Conservation (phyloP, 140 eudicot species). For the Anethum foeniculum region DNA sequence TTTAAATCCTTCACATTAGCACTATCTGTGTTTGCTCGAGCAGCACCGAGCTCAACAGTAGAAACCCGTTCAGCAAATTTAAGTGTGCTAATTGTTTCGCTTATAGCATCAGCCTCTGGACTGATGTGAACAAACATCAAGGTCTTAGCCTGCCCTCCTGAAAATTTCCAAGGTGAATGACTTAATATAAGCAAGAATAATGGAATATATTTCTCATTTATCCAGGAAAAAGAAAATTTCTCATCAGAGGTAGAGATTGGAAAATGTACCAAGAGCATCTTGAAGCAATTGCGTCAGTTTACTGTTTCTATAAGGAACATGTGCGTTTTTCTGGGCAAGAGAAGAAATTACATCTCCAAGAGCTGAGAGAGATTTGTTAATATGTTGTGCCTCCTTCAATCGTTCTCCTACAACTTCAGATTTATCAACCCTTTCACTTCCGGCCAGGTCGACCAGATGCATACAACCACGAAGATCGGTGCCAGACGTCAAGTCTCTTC, state of each 20-base stretch:
- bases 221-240: neutral
- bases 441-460: slow-evolving; percentile 86
- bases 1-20: slow-evolving; percentile 58
- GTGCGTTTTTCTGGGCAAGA: slow-evolving; percentile 55
- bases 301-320: slow-evolving; percentile 76
- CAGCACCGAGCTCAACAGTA: slow-evolving; percentile 78
- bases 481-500: slow-evolving; percentile 57
- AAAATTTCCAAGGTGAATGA: neutral
- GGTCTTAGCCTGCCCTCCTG: slow-evolving; percentile 95
- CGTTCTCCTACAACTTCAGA: slow-evolving; percentile 65
- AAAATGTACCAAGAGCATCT: slow-evolving; percentile 62
- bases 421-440: slow-evolving; percentile 79
- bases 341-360: slow-evolving; percentile 72
- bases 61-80: slow-evolving; percentile 91
- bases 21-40: slow-evolving; percentile 53
- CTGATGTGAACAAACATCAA: slow-evolving; percentile 87
- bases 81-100: slow-evolving; percentile 82
- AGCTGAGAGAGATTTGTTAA: slow-evolving; percentile 70
- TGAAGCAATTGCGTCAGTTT: slow-evolving; percentile 78
- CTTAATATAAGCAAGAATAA: slow-evolving; percentile 9
- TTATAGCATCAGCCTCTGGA: slow-evolving; percentile 66
- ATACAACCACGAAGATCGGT: slow-evolving; percentile 58
- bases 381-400: slow-evolving; percentile 61
- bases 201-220: neutral
- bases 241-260: neutral